Evolutionary conservation across 345 rosid species (phyloP), one percentile per base, ranked within the genome.

Genomic region (Gossypium longicalyx): DNA sequence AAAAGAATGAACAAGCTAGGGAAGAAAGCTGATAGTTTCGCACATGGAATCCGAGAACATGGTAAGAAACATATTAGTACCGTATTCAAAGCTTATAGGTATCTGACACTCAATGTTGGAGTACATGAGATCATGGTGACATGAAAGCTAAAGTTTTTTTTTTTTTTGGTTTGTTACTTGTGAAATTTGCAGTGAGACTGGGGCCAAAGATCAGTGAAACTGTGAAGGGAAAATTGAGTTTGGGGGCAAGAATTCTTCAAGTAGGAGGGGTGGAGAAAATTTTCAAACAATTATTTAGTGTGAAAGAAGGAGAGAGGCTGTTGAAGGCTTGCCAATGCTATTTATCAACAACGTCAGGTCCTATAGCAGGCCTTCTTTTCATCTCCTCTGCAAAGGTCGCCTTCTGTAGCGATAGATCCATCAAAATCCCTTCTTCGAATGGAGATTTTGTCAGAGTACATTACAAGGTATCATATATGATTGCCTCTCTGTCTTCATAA

Each of bases 271-370:
- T 85, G 57, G 85, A 82, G 75, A 85, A 82, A 66, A 67, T 85
- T 9, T 88, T 85, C 74, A 83, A 81, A 38, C 75, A 57, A 48
- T 79, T 84, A 15, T 87, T 89, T 27, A 80, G n/a, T 15, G 83
- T 84, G 48, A 15, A 72, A 41, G 80, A 87, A 29, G 88, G 78
- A 74, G 92, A 89, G 78, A 82, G 60, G 51, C 74, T 89, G 4
- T 67, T 87, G 67, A 89, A 84, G 78, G 89, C 87, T 1, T 85
- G 79, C 20, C 90, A 89, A 41, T 87, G 92, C 45, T 84, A 85
- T 73, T 64, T 89, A 72, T 89, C 89, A 0, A 87, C 90, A 44
- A 85, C 92, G 1, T 80, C 88, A 2, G 88, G 90, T 70, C 92
- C 92, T 15, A 85, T 85, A 12, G 77, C 90, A 2, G 92, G 92